phyloP scores from a whole-genome alignment of 176 grass and related monocot species.

The Triticum turgidum region DNA sequence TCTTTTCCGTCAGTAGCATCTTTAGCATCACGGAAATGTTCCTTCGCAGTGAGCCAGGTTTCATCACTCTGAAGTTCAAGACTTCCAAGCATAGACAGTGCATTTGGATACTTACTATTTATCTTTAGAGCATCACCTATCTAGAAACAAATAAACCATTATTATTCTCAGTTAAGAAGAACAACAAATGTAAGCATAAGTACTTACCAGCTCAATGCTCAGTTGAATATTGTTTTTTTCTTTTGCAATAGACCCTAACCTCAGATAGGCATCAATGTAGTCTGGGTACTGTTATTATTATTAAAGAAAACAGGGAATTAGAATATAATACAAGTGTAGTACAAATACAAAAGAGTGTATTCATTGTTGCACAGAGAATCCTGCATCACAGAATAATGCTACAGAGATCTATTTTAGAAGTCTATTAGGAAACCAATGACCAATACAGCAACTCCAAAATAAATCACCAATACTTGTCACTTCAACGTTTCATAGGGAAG shows the following conservation, averaged over 20 bases:
- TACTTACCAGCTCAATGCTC: conserved; percentile 78
- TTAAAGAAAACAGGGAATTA: conserved; percentile 11
- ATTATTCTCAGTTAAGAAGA: conserved; percentile 24
- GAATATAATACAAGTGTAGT: not conserved
- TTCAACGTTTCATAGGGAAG: not conserved
- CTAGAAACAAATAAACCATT: conserved; percentile 50
- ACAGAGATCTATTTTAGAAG: not conserved
- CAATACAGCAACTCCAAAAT: not conserved
- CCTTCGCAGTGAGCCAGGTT: conserved; percentile 86
- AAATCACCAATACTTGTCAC: not conserved
- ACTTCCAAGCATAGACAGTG: conserved; percentile 82
- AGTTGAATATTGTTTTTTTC: conserved; percentile 70
- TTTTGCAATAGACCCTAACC: conserved; percentile 85
- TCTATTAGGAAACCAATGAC: not conserved
- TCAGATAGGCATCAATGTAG: conserved; percentile 92
- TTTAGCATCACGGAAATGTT: conserved; percentile 84
- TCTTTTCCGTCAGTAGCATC: conserved; percentile 84
- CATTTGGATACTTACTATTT: conserved; percentile 83
- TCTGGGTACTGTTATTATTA: conserved; percentile 57
- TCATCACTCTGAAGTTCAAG: conserved; percentile 88
- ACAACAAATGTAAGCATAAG: not conserved
- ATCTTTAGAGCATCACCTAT: conserved; percentile 91
- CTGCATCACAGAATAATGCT: not conserved
- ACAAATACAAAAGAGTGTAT: not conserved
- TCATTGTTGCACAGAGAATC: conserved; percentile 16